phyloP scores from a whole-genome alignment of 352 stramenopile species.

The Globisporangium iwayamae region DNA sequence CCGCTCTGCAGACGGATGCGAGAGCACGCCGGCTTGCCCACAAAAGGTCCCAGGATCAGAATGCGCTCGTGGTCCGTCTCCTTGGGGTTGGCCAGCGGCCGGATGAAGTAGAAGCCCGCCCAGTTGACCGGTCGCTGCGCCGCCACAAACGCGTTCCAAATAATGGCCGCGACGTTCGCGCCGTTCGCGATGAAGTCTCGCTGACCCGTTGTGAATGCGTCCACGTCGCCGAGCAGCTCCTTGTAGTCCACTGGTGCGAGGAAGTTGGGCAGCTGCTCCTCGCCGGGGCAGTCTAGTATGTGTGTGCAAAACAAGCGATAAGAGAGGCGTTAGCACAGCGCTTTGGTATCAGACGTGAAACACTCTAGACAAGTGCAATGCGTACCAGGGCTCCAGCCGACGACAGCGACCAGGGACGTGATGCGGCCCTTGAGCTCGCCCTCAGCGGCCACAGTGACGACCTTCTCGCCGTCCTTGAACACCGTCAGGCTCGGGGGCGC shows the following conservation, averaged over 20 bases:
- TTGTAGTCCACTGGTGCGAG: conserved; percentile 61
- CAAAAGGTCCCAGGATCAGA: conserved; percentile 74
- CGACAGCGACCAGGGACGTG: conserved; percentile 39
- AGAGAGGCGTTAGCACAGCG: neutral
- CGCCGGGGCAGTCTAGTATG: conserved; percentile 55
- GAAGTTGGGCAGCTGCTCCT: conserved; percentile 51
- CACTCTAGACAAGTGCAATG: neutral
- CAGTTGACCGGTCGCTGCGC: conserved; percentile 72
- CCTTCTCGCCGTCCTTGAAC: conserved; percentile 43
- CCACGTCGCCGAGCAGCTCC: conserved; percentile 55
- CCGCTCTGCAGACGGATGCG: conserved; percentile 74
- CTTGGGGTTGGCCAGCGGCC: conserved; percentile 55
- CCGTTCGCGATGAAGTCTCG: conserved; percentile 78
- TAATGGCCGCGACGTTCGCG: conserved; percentile 75
- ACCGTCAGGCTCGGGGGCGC: conserved; percentile 37
- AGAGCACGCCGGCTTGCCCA: conserved; percentile 79
- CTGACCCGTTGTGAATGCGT: conserved; percentile 60
- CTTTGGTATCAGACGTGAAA: neutral
- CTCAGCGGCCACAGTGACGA: conserved; percentile 34
- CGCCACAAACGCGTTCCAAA: conserved; percentile 76
- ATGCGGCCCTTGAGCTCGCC: conserved; percentile 48
- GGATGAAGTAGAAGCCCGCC: conserved; percentile 79
- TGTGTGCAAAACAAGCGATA: neutral
- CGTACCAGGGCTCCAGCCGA: conserved; percentile 61
- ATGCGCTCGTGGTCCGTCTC: conserved; percentile 52